phyloP scores from a whole-genome alignment of 2,329 filamentous ascomycete species.

The Clonostachys sp. region DNA sequence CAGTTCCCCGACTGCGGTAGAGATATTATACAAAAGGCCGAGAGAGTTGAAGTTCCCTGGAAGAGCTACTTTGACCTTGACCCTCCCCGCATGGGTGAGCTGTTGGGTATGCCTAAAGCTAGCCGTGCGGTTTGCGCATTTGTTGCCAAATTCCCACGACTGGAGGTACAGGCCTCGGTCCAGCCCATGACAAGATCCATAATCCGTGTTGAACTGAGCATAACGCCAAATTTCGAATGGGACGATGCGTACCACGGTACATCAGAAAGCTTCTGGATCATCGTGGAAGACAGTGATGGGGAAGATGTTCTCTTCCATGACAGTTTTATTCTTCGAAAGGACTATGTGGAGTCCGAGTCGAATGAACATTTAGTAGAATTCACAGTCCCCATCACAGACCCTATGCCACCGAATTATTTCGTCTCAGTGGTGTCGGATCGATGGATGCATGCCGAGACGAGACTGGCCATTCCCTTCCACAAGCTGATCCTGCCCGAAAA shows the following conservation, averaged over 20 bases:
- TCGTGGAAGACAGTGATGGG: conserved; percentile 95
- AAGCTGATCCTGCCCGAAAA: conserved; percentile 92
- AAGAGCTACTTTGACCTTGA: conserved; percentile 93
- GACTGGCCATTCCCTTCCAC: conserved; percentile 88
- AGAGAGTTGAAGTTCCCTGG: conserved; percentile 93
- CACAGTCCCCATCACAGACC: conserved; percentile 92
- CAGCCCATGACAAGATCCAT: conserved; percentile 94
- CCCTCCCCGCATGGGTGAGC: conserved; percentile 91
- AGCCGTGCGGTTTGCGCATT: conserved; percentile 81
- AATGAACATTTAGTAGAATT: conserved; percentile 96
- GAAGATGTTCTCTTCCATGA: conserved; percentile 95
- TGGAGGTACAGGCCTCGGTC: conserved; percentile 89
- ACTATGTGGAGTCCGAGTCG: conserved; percentile 79
- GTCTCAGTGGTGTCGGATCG: conserved; percentile 90
- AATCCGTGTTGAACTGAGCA: conserved; percentile 83
- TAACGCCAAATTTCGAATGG: conserved; percentile 95
- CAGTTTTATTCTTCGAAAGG: conserved; percentile 84
- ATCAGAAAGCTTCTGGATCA: conserved; percentile 92
- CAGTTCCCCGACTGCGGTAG: conserved; percentile 81
- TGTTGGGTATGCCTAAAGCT: conserved; percentile 84
- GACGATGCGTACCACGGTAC: conserved; percentile 83
- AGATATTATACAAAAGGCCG: conserved; percentile 87
- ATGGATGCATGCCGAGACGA: conserved; percentile 98
- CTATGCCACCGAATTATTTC: conserved; percentile 98
- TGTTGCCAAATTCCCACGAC: conserved; percentile 86